These are phyloP conservation scores for Starmerella powellii DNA, from an alignment of 805 yeast species.

Conservation along the genomic window DNA sequence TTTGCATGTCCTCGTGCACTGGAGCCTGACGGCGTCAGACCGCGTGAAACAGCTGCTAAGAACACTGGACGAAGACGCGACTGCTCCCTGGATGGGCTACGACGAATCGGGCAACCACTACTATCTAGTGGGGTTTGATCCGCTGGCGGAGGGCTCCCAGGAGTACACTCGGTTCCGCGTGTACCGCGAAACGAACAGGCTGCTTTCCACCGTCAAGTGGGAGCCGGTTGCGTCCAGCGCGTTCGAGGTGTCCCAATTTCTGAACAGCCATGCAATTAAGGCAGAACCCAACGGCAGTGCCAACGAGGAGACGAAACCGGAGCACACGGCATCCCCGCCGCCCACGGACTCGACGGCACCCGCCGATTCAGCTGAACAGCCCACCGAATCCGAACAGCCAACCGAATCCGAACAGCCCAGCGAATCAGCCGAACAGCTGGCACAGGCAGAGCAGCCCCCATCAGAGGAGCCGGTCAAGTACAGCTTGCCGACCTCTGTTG, in stretches of 20 bases:
- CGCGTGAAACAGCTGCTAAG: conserved; percentile 21
- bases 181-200: conserved; percentile 28
- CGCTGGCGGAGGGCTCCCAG: conserved; percentile 14
- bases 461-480: conserved; percentile 3
- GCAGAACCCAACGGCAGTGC: background rate
- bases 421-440: too few species aligned
- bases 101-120: conserved; percentile 21
- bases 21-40: conserved; percentile 28
- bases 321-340: background rate
- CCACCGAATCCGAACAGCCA: too few species aligned
- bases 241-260: conserved; percentile 22
- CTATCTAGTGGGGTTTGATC: conserved; percentile 21
- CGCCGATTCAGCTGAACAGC: too few species aligned
- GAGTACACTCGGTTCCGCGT: conserved; percentile 29
- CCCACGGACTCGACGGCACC: too few species aligned
- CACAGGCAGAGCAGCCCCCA: too few species aligned
- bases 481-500: conserved; percentile 18
- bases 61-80: conserved; percentile 15
- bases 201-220: conserved; percentile 28
- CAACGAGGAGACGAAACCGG: background rate
- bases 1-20: conserved; percentile 27
- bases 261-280: conserved; percentile 6
- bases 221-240: conserved; percentile 26
- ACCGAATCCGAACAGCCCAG: too few species aligned
- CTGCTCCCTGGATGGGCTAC: conserved; percentile 22